Evolutionary conservation across 441 rosid species (phyloP).

Genomic region (Populus hybrid): DNA sequence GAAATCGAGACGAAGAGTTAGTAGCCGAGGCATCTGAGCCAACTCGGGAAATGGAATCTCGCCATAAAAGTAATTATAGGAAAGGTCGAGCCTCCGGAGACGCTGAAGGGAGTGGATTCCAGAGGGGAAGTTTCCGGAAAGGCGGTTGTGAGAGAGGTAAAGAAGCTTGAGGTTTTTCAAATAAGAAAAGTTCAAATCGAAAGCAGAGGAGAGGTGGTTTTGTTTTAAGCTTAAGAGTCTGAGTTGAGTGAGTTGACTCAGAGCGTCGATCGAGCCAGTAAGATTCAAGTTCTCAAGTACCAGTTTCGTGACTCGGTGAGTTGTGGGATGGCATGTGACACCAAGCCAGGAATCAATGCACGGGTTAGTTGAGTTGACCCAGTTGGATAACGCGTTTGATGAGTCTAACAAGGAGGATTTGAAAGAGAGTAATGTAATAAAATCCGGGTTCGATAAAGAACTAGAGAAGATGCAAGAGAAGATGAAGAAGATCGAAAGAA

Average conservation of each 20-base stretch:
- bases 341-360: slow-evolving; percentile 39
- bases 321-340: slow-evolving; percentile 33
- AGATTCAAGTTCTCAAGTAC: slow-evolving; percentile 38
- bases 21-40: slow-evolving; percentile 21
- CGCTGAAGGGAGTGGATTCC: slow-evolving; percentile 29
- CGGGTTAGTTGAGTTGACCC: slow-evolving; percentile 29
- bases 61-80: slow-evolving; percentile 33
- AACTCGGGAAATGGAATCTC: slow-evolving; percentile 31
- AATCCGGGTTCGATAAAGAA: slow-evolving; percentile 15
- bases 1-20: slow-evolving; percentile 37
- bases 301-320: slow-evolving; percentile 35
- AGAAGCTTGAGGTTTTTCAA: slow-evolving; percentile 38
- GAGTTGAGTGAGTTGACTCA: slow-evolving; percentile 32
- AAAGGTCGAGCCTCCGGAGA: slow-evolving; percentile 39
- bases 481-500: not conserved
- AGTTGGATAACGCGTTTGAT: slow-evolving; percentile 21
- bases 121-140: slow-evolving; percentile 31
- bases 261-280: slow-evolving; percentile 23
- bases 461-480: slow-evolving; percentile 3
- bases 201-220: slow-evolving; percentile 30
- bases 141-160: slow-evolving; percentile 38
- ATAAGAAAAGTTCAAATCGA: slow-evolving; percentile 21
- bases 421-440: slow-evolving; percentile 26
- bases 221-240: slow-evolving; percentile 40
- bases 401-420: slow-evolving; percentile 22